phyloP scores from a whole-genome alignment of 225 moss, liverwort and hornwort genomes.

The Physcomitrium patens region DNA sequence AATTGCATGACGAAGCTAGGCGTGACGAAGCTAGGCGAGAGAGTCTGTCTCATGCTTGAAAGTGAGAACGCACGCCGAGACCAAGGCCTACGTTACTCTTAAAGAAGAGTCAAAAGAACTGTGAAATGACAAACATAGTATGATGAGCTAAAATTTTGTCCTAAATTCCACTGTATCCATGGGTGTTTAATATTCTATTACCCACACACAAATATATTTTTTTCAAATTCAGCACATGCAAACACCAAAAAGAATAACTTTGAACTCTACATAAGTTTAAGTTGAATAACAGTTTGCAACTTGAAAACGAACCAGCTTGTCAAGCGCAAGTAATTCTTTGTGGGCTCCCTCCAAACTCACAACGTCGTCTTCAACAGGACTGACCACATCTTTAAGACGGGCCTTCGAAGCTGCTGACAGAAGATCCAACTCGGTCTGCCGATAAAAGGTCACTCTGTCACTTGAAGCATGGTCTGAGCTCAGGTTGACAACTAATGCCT shows the following conservation, averaged over 20 bases:
- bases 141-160: conserved; percentile 20
- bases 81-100: neutral
- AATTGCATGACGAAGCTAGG: conserved; percentile 16
- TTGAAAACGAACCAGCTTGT: conserved; percentile 64
- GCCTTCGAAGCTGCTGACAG: conserved; percentile 60
- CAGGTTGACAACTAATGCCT: conserved; percentile 86
- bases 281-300: conserved; percentile 12
- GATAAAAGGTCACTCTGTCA: conserved; percentile 82
- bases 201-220: conserved; percentile 3
- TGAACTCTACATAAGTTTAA: neutral
- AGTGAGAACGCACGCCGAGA: neutral
- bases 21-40: conserved; percentile 18
- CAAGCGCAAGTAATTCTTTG: conserved; percentile 50
- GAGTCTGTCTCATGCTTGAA: conserved; percentile 15
- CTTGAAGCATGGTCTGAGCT: conserved; percentile 85
- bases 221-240: neutral
- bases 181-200: neutral
- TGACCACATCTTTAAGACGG: conserved; percentile 66
- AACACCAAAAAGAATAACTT: neutral
- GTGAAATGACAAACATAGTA: conserved; percentile 12
- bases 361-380: conserved; percentile 59
- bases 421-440: conserved; percentile 73
- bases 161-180: conserved; percentile 11
- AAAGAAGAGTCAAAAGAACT: neutral
- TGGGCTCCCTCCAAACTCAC: conserved; percentile 63